Base-by-base conservation (phyloP, 139 green algal species). In the Asterochloris sp. region DNA sequence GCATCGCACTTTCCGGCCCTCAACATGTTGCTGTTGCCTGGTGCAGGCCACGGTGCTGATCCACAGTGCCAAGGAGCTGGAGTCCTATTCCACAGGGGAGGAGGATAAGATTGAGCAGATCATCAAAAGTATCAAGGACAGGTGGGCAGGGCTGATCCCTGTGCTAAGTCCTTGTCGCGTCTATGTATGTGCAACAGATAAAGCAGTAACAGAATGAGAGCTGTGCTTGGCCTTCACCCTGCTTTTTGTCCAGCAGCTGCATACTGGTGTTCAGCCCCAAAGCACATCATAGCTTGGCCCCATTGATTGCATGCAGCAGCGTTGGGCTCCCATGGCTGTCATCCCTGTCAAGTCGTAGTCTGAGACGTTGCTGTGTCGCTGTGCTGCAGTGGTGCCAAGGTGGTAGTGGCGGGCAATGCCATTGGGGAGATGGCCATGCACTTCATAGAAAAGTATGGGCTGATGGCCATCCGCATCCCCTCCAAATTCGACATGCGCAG, bases 341-440 rank as follows among this genome's bases (percentile, higher is more conserved):
- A 12, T 24, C 66, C 66, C 17, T 4, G 66, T 71, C 66, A 71
- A 24, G 21, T 71, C 8, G 9, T 4, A 13, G 21, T 71, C 66
- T 24, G 21, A 26, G 66, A 10, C 8, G 21, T 71, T 21, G 15
- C 16, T 16, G 16, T 24, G 14, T 69, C 10, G 47, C 74, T 77
- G 74, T 88, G 64, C 47, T 79, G 69, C 76, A 81, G 77, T 27
- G 88, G 88, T 54, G 88, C 84, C 54, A 87, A 83, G 74, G 91
- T 99, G 29, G 91, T 99, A 28, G 89, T 97, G 54, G 92, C 89
- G 69, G 95, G 96, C 66, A 83, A 86, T 27, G 85, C 88, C 26
- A 92, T 98, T 86, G 96, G 96, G 16, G 97, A 99, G 85, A 98
- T 99, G 94, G 97, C 97, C 23, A 89, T 98, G 89, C 97, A 99